Evolutionary conservation across 345 rosid genomes (phyloP), one percentile per base, ranked within the genome.

Genomic region (Gossypium sturtianum): DNA sequence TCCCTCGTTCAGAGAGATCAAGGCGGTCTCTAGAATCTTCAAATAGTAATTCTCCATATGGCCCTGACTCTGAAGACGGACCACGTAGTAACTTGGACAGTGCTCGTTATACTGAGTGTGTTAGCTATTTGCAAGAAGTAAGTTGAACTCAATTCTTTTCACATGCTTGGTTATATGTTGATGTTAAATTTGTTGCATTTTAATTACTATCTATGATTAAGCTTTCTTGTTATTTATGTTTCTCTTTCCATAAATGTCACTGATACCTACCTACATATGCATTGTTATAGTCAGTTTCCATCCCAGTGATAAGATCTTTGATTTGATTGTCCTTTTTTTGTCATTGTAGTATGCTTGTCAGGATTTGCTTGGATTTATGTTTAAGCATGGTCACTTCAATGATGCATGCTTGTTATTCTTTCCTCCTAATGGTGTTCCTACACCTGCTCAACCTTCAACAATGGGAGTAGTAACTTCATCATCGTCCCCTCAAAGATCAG

Each of bases 1-100:
- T 91, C 74, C 98, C 98, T 63, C 97, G 97, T 49, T 89, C 98
- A 63, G 98, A 94, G 84, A 84, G 90, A 83, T 90, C 93, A 59
- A 86, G 97, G 80, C 84, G 84, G 49, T 90, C 77, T 74, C 84
- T 82, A 74, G 92, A 85, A 78, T 87, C 89, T 44, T 71, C 86
- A 75, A 87, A 86, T 45, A 85, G 81, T 76, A 84, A 80, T 76
- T 83, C 93, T 62, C 59, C 81, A 17, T 72, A 77, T 27, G 85
- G 84, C 71, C 77, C 87, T 71, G 86, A 81, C 66, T 88, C 75
- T 78, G 97, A 91, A 70, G 97, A 86, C 77, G 97, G 90, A 44
- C 97, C 97, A 53, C 90, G 87, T 72, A 92, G 97, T 90, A 92
- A 94, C 83, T 79, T 94, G 79, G 98, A 92, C 71, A 81, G 81